A percentile compares a stretch with the other conserved stretches of the same genome.
Evolutionary conservation across 2,329 filamentous ascomycete genomes (phyloP).

Genomic region (Verticillium isaacii): DNA sequence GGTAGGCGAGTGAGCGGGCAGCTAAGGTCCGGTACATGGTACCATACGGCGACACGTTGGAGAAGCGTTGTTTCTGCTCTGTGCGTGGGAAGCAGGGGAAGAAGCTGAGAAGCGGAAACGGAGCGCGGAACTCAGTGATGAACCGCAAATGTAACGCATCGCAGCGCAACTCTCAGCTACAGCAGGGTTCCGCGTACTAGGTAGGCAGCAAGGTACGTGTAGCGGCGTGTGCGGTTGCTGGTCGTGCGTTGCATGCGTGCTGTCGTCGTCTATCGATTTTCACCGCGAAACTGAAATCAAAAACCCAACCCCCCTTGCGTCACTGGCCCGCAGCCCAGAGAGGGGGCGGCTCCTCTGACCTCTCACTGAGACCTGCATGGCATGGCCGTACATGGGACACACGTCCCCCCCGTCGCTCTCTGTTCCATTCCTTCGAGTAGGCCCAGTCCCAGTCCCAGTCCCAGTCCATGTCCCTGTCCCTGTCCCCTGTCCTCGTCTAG

Average conservation of each 20-base stretch:
- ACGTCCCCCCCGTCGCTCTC: neutral
- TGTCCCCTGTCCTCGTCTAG: neutral
- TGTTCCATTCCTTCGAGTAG: neutral
- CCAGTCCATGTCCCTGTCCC: neutral
- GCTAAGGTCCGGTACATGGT: neutral
- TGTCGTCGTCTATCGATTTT: neutral
- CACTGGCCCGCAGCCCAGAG: neutral
- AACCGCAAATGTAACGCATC: neutral
- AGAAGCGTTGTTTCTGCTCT: neutral
- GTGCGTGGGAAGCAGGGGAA: neutral
- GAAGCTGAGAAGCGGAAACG: neutral
- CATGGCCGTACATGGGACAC: neutral
- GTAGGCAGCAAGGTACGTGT: neutral
- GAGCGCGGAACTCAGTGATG: too few relatives aligned
- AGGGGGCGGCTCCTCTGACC: neutral
- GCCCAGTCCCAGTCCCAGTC: neutral
- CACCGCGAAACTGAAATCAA: neutral
- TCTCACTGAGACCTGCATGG: neutral
- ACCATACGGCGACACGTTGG: neutral
- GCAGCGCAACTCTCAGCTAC: neutral
- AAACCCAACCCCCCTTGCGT: neutral
- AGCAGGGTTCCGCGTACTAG: neutral
- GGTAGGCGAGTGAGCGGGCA: neutral
- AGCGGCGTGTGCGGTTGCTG: neutral
- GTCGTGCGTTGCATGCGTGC: too few relatives aligned